Percentiles rank a stretch among this genome's conserved stretches.
Conservation (phyloP, 2,329 filamentous ascomycete genomes). For the Colletotrichum sp. region DNA sequence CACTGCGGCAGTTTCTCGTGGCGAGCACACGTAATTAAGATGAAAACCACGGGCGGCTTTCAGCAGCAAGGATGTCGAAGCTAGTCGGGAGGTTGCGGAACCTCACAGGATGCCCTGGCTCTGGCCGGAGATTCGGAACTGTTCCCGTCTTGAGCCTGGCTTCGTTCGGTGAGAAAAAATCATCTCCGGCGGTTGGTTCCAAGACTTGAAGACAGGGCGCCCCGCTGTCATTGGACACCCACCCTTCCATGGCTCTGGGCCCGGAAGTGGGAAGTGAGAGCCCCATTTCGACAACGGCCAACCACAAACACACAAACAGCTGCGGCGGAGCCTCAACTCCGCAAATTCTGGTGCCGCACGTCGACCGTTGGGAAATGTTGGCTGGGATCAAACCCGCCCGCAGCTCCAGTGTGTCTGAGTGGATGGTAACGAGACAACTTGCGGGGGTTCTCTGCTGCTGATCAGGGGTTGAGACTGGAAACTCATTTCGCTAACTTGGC, state of each 20-base stretch:
- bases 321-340: neutral
- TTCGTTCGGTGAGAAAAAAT: neutral
- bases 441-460: neutral
- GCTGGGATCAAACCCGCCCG: neutral
- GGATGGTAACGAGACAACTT: neutral
- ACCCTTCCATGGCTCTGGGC: neutral
- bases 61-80: neutral
- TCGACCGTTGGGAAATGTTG: neutral
- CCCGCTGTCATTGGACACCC: neutral
- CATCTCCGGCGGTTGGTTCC: neutral
- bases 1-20: neutral
- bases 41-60: neutral
- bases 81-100: neutral
- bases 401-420: neutral
- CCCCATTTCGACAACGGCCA: neutral
- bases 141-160: neutral
- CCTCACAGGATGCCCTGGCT: neutral
- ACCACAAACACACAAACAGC: neutral
- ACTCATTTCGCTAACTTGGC: neutral
- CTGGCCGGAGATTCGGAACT: neutral
- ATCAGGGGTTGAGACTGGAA: neutral
- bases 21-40: neutral
- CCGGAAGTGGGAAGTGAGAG: neutral
- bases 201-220: neutral
- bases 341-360: neutral